These are phyloP conservation scores for Neurospora sp. DNA, from an alignment of 495 filamentous ascomycete genomes.

Conservation along the genomic window DNA sequence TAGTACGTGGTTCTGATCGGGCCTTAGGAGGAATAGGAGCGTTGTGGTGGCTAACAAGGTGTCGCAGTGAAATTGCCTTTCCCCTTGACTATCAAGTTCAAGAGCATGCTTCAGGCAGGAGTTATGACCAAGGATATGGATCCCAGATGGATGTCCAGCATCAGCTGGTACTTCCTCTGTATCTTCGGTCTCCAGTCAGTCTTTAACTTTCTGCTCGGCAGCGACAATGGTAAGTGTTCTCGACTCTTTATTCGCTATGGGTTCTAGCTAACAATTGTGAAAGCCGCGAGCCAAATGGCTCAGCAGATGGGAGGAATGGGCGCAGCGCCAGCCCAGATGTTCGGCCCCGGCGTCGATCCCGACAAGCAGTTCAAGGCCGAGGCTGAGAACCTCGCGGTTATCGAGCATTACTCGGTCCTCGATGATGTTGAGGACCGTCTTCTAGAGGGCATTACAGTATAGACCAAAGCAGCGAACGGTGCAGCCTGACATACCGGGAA, in stretches of 20 bases:
- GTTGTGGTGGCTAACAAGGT: slow-evolving; percentile 4
- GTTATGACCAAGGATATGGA: slow-evolving; percentile 93
- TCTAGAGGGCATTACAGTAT: slow-evolving; percentile 44
- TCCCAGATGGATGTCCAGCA: slow-evolving; percentile 92
- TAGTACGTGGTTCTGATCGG: slow-evolving; percentile 43
- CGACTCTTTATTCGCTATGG: background rate
- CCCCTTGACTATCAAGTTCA: slow-evolving; percentile 94
- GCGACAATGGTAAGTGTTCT: slow-evolving; percentile 70
- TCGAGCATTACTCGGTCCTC: slow-evolving; percentile 84
- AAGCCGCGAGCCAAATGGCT: slow-evolving; percentile 89
- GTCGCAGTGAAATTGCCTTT: slow-evolving; percentile 90
- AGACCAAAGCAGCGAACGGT: background rate
- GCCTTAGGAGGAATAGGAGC: too few species aligned
- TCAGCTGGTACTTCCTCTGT: slow-evolving; percentile 98
- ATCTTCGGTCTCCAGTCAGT: slow-evolving; percentile 93
- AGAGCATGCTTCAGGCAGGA: slow-evolving; percentile 96
- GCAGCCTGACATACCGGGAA: background rate
- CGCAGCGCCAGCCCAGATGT: slow-evolving; percentile 43
- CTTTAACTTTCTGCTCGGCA: slow-evolving; percentile 94
- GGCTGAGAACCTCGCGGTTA: slow-evolving; percentile 89
- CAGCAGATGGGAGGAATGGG: slow-evolving; percentile 66
- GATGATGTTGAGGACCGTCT: slow-evolving; percentile 79
- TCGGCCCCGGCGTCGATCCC: slow-evolving; percentile 89
- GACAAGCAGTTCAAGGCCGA: slow-evolving; percentile 87
- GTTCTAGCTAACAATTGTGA: slow-evolving; percentile 2